Evolutionary conservation across 2,329 filamentous ascomycete species (phyloP).

Genomic region (Blumeria hordei): DNA sequence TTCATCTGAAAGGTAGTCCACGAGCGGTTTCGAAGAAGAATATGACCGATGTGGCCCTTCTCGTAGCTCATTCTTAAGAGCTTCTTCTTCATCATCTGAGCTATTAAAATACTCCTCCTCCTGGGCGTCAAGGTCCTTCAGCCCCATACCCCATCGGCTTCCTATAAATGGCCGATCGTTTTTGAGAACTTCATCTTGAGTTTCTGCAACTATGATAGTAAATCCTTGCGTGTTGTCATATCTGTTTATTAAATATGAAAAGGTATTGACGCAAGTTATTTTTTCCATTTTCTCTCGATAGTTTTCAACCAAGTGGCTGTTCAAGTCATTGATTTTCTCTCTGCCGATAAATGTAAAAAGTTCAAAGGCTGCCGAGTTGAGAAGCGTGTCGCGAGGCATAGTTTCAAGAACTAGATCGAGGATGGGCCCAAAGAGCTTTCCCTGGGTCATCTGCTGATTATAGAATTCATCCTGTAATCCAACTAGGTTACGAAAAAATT

Average conservation of each 20-base stretch:
- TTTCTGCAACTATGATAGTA: slow-evolving; percentile 44
- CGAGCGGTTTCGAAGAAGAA: slow-evolving; percentile 44
- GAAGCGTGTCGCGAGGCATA: slow-evolving; percentile 74
- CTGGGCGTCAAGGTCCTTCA: slow-evolving; percentile 63
- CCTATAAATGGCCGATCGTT: slow-evolving; percentile 25
- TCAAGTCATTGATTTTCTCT: slow-evolving; percentile 57
- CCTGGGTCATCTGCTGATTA: slow-evolving; percentile 58
- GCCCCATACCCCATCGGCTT: slow-evolving; percentile 34
- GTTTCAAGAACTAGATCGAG: slow-evolving; percentile 64
- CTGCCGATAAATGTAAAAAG: slow-evolving; percentile 78
- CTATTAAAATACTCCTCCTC: slow-evolving; percentile 91
- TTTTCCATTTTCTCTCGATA: slow-evolving; percentile 53
- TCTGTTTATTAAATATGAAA: slow-evolving; percentile 46
- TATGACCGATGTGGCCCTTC: not conserved
- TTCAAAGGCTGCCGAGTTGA: slow-evolving; percentile 84
- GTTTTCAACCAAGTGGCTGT: slow-evolving; percentile 63
- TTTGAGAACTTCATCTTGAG: slow-evolving; percentile 30
- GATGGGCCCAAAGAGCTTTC: slow-evolving; percentile 61
- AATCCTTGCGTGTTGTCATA: slow-evolving; percentile 61
- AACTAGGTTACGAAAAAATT: slow-evolving; percentile 77
- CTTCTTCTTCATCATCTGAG: slow-evolving; percentile 66
- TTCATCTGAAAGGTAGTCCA: slow-evolving; percentile 85
- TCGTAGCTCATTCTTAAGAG: slow-evolving; percentile 13
- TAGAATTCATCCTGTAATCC: slow-evolving; percentile 80
- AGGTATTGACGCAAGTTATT: slow-evolving; percentile 68